Percentiles rank a stretch among this genome's conserved stretches.
phyloP scores from a whole-genome alignment of 257 asterid genomes.

The Rubia yunnanensis region DNA sequence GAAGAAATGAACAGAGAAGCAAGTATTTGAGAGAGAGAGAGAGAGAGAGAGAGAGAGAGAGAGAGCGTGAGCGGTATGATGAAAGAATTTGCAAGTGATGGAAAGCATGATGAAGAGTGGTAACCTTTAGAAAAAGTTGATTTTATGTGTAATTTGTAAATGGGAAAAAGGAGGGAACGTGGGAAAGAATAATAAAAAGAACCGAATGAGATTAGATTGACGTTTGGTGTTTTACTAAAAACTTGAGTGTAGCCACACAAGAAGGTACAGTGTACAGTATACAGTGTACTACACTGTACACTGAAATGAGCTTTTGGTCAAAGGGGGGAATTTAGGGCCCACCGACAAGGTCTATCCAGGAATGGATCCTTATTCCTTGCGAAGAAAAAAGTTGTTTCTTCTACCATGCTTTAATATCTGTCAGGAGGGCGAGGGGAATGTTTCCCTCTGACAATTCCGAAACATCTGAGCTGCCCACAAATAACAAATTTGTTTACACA shows the following conservation, averaged over 20 bases:
- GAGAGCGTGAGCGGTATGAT: slow-evolving; percentile 44
- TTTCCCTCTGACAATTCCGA: too few species aligned
- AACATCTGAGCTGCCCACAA: too few species aligned
- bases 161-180: slow-evolving; percentile 50
- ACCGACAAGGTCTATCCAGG: slow-evolving; percentile 23
- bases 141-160: slow-evolving; percentile 25
- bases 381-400: not conserved
- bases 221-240: not conserved
- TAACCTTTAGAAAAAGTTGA: slow-evolving; percentile 54
- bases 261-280: too few species aligned
- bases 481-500: too few species aligned
- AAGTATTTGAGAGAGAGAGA: slow-evolving; percentile 14
- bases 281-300: not conserved
- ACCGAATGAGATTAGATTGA: not conserved
- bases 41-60: slow-evolving; percentile 18
- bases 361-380: slow-evolving; percentile 15
- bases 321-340: slow-evolving; percentile 13
- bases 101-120: slow-evolving; percentile 33
- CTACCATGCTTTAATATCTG: too few species aligned
- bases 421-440: too few species aligned
- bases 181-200: slow-evolving; percentile 17
- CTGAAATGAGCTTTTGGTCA: slow-evolving; percentile 25
- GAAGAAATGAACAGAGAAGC: slow-evolving; percentile 14
- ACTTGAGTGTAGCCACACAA: not conserved
- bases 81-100: slow-evolving; percentile 27